phyloP scores from a whole-genome alignment of 2,329 filamentous ascomycete species.

The Trichoderma gracile region DNA sequence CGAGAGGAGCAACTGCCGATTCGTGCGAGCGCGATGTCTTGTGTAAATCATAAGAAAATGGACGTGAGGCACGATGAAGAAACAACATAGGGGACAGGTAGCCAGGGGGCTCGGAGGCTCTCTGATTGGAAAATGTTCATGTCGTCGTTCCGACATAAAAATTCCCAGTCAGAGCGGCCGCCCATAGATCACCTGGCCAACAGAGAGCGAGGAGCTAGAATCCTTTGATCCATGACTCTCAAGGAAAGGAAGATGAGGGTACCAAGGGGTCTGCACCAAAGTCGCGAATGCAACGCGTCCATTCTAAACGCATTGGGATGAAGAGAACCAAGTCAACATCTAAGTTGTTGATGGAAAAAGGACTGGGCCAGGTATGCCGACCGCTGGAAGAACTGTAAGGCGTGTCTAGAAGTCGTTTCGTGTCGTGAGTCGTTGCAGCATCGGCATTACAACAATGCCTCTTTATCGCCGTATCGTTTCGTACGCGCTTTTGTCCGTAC shows the following conservation, averaged over 20 bases:
- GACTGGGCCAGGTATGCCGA: not conserved
- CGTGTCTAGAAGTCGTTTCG: conserved; percentile 30
- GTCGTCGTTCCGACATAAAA: not conserved
- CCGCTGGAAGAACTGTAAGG: conserved; percentile 7
- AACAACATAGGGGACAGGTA: not conserved
- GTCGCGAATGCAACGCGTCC: conserved; percentile 12
- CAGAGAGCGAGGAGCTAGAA: not conserved
- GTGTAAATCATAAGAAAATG: not conserved
- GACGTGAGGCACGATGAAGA: not conserved
- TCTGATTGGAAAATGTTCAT: not conserved
- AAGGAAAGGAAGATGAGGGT: not conserved
- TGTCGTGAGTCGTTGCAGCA: conserved; percentile 34
- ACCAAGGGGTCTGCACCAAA: not conserved
- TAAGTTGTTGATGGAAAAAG: conserved; percentile 5
- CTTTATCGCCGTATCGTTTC: conserved; percentile 11
- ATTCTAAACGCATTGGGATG: conserved; percentile 5
- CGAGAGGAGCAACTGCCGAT: conserved; percentile 15
- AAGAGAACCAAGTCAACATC: conserved; percentile 8
- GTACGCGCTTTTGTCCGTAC: conserved; percentile 18
- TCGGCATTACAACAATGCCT: conserved; percentile 22
- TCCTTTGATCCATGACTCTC: not conserved
- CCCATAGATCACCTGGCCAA: not conserved
- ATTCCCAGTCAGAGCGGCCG: not conserved
- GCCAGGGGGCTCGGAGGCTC: not conserved
- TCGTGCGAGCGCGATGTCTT: conserved; percentile 14